These are phyloP conservation scores for Tulasnella sp. DNA, from an alignment of 768 basidiomycete genomes.

Conservation along the genomic window DNA sequence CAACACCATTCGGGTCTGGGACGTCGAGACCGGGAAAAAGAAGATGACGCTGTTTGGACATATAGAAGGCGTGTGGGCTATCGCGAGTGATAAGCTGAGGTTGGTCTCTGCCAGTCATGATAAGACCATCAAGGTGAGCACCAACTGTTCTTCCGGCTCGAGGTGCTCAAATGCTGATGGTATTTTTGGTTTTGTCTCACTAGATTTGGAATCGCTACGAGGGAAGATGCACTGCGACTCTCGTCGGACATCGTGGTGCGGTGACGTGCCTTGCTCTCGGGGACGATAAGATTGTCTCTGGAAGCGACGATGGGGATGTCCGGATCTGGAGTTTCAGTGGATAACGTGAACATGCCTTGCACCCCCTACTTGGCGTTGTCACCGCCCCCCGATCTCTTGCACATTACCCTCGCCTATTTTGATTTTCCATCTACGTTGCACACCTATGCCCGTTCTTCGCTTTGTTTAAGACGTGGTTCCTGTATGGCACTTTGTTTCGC, in stretches of 20 bases:
- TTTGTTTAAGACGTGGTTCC: background rate
- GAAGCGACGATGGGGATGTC: slow-evolving; percentile 84
- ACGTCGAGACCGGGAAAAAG: slow-evolving; percentile 75
- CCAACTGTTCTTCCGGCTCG: too few relatives aligned
- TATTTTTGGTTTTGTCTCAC: slow-evolving; percentile 4
- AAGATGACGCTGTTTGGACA: slow-evolving; percentile 87
- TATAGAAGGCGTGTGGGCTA: slow-evolving; percentile 97
- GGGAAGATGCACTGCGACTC: slow-evolving; percentile 75
- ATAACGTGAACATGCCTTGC: background rate
- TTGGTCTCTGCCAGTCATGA: slow-evolving; percentile 92
- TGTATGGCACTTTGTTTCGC: background rate
- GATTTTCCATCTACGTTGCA: background rate
- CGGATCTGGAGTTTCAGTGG: slow-evolving; percentile 74
- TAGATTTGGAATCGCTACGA: slow-evolving; percentile 94
- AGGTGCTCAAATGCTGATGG: too few relatives aligned
- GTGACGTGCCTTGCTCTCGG: slow-evolving; percentile 85
- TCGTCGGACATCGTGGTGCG: slow-evolving; percentile 90
- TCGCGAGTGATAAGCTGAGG: slow-evolving; percentile 85
- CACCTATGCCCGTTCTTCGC: background rate
- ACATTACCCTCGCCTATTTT: background rate
- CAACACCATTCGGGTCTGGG: slow-evolving; percentile 95
- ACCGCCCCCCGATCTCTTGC: too few relatives aligned
- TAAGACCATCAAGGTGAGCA: slow-evolving; percentile 85
- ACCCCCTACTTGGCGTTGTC: too few relatives aligned
- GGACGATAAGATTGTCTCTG: slow-evolving; percentile 95